phyloP scores from a whole-genome alignment of 2,329 filamentous ascomycete genomes.

The Ampelomyces quisqualis region DNA sequence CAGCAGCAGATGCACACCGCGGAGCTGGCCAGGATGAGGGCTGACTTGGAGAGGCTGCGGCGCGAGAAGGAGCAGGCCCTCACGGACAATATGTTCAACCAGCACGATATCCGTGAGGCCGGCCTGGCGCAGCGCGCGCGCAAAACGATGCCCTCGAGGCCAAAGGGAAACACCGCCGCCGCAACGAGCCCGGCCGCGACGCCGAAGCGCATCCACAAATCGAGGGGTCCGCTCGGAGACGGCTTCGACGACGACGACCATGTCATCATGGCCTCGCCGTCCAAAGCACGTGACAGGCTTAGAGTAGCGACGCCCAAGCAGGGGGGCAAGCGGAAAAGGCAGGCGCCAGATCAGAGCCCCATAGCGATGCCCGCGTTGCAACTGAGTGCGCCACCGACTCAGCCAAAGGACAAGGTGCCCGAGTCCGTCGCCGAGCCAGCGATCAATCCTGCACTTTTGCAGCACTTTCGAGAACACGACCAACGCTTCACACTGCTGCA shows the following conservation, averaged over 20 bases:
- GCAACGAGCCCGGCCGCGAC: conserved; percentile 52
- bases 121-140: conserved; percentile 48
- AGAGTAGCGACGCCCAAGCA: conserved; percentile 62
- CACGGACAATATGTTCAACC: conserved; percentile 71
- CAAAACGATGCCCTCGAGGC: conserved; percentile 24
- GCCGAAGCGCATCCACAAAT: conserved; percentile 60
- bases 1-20: conserved; percentile 66
- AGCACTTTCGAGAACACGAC: conserved; percentile 43
- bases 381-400: conserved; percentile 35
- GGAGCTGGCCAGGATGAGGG: conserved; percentile 63
- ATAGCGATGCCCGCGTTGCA: conserved; percentile 57
- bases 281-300: conserved; percentile 49
- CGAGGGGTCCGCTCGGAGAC: conserved; percentile 62
- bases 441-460: conserved; percentile 37
- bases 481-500: conserved; percentile 54
- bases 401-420: conserved; percentile 43
- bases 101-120: conserved; percentile 67
- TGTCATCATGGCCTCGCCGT: conserved; percentile 57
- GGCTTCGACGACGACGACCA: conserved; percentile 71
- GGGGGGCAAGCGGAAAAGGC: conserved; percentile 67
- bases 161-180: conserved; percentile 19
- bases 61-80: conserved; percentile 65
- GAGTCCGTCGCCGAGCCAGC: conserved; percentile 3
- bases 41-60: conserved; percentile 63
- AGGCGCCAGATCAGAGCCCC: conserved; percentile 63